Evolutionary conservation across 2,329 filamentous ascomycete genomes (phyloP), one percentile per base, ranked within the genome.

Genomic region (Calonectria fujianensis): DNA sequence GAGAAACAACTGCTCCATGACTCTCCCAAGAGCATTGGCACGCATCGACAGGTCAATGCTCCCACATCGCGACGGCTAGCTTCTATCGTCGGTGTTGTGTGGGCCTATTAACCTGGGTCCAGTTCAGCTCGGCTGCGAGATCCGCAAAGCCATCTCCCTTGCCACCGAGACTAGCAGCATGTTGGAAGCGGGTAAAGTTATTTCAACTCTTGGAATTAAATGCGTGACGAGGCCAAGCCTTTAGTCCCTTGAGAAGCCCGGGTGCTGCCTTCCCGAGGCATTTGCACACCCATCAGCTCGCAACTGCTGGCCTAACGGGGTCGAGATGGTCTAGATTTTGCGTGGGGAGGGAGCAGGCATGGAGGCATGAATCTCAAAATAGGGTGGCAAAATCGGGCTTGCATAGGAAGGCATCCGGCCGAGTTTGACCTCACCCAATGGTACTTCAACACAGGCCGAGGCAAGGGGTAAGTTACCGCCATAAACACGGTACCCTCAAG

Each of bases 381-480:
- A 35, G 6, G 35, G 57, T 61, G 57, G 57, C 57, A 61, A 61
- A 61, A 61, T n/a, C 41, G 35, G 35, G 57, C 57, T 61, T 63
- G 57, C 57, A 41, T 41, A 3, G 10, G 57, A 24, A 27, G 24
- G 57, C 52, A 41, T 41, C 57, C 35, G 9, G 35, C 57, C n/a
- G 39, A 16, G 29, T 61, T 59, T 37, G 57, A 61, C 3, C n/a
- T 29, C 37, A 27, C 35, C 20, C 35, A 29, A 24, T 24, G 37
- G 57, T n/a, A 39, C n/a, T 41, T 14, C 35, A 16, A 16, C 35
- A 16, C 24, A 41, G 37, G 32, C 57, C 35, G 31, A 41, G 24
- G 27, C 57, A 27, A 63, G 57, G 57, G 57, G 20, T 63, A 37
- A n/a, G n/a, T 41, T 41, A 14, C 5, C 4, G 13, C 14, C 4